Evolutionary conservation across 768 basidiomycete genomes (phyloP), one percentile per base, ranked within the genome.

Genomic region (Lentinus brumalis): DNA sequence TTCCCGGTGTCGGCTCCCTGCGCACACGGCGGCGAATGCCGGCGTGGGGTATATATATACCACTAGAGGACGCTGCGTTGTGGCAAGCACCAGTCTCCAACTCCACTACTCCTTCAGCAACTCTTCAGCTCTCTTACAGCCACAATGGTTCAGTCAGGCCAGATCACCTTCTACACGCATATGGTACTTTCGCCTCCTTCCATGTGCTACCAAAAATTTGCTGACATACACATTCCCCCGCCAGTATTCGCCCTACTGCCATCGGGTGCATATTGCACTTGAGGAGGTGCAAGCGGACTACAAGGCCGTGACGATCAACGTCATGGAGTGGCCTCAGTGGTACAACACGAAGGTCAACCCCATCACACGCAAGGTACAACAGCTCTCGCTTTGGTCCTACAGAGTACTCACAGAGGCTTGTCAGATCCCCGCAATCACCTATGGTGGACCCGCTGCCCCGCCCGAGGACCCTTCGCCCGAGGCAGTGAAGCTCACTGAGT

Each of bases 321-420:
- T 89, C 9, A 47, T 56, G 64, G 83, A 86, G 73, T 89, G 88
- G 72, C 87, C 87, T 0, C 81, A 80, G 50, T 88, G 87, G 87
- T 88, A 85, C 67, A 81, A 80, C 0, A 77, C 80, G 0, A 80
- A 84, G 60, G 81, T 90, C 30, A 89, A 89, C 72, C 83, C 83
- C 1, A 45, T 16, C 21, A 84, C 79, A 0, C 81, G 82, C 71
- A 88, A 87, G 81, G 87, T 85, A 6, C 30, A 30, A 16, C 35
- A 35, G 1, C 35, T 1, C 35, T 11, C 1, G 35, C 35, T 7
- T 35, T 35, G 7, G 6, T 11, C 6, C 6, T 35, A 35, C 35
- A 35, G 42, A 44, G 15, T 44, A 6, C 5, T 18, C 1, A 44
- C 42, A 5, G 6, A 15, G 1, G 42, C 15, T 6, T 2, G 15